These are phyloP conservation scores for Hymenoscyphus salicellus DNA, from an alignment of 2,329 filamentous ascomycete species.

Conservation along the genomic window DNA sequence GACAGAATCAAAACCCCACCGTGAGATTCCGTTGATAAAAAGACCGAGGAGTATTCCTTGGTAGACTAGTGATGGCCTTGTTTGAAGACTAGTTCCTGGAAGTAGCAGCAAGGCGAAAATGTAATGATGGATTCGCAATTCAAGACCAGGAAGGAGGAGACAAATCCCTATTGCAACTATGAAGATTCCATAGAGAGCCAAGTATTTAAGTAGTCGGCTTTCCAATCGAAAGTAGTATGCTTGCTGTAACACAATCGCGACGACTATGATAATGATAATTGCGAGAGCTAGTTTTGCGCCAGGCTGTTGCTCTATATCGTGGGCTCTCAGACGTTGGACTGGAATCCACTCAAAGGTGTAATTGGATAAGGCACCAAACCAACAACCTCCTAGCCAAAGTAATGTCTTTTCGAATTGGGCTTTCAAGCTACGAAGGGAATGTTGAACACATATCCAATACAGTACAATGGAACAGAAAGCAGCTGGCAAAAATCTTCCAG, in stretches of 20 bases:
- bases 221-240: background rate
- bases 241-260: background rate
- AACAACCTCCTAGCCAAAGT: conserved; percentile 84
- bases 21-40: conserved; percentile 88
- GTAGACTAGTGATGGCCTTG: conserved; percentile 76
- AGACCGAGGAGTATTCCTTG: conserved; percentile 87
- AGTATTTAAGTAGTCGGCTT: background rate
- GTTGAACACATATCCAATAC: conserved; percentile 74
- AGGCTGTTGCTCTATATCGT: conserved; percentile 84
- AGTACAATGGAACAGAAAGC: conserved; percentile 84
- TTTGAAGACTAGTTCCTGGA: conserved; percentile 85
- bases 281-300: conserved; percentile 76
- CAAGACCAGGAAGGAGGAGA: conserved; percentile 49
- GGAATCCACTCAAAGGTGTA: conserved; percentile 95
- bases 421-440: conserved; percentile 66
- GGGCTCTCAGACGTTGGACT: conserved; percentile 83
- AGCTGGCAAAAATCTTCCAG: conserved; percentile 82
- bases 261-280: background rate
- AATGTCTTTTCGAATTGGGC: conserved; percentile 87
- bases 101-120: conserved; percentile 82
- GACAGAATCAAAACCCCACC: conserved; percentile 84
- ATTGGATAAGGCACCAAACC: conserved; percentile 91
- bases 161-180: background rate
- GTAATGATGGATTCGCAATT: conserved; percentile 90
- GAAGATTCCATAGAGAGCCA: background rate